phyloP scores from a whole-genome alignment of 2,329 filamentous ascomycete genomes.

The Fusarium verticillioides region DNA sequence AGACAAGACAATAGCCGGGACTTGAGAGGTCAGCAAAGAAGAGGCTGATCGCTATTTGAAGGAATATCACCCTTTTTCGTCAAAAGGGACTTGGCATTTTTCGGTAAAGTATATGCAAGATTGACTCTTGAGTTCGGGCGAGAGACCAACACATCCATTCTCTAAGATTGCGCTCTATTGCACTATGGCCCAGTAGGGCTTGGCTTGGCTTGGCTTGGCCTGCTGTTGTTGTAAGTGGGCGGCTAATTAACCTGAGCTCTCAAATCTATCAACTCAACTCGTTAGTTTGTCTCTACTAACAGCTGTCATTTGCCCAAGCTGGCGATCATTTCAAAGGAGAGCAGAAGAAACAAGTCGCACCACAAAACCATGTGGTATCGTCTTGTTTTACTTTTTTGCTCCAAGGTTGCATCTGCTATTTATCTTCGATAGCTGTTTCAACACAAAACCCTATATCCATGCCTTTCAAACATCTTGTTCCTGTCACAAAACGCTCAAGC shows the following conservation, averaged over 20 bases:
- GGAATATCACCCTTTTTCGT: constrained; percentile 15
- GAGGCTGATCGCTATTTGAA: neutral
- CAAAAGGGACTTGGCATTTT: constrained; percentile 1
- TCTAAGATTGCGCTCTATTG: constrained; percentile 26
- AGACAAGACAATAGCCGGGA: neutral
- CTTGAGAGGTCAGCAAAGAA: neutral
- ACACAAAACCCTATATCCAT: constrained; percentile 13
- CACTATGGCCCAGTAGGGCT: constrained; percentile 10
- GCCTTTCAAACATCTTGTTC: constrained; percentile 6
- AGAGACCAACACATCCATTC: neutral
- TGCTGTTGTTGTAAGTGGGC: constrained; percentile 13
- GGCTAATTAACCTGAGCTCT: constrained; percentile 16
- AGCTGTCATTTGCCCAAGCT: constrained; percentile 28
- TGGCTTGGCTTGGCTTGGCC: constrained; percentile 2
- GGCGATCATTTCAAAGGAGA: constrained; percentile 9
- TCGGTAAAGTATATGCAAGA: neutral
- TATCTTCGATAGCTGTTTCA: constrained; percentile 6
- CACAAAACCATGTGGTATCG: neutral
- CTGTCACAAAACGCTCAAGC: constrained; percentile 7
- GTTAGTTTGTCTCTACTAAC: constrained; percentile 8
- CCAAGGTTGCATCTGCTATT: neutral
- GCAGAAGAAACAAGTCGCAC: neutral
- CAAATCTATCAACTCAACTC: constrained; percentile 7
- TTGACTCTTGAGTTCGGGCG: neutral
- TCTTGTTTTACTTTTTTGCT: neutral